Evolutionary conservation across 1,284 basidiomycete species (phyloP).

Genomic region (Ganoderma lingzhi): DNA sequence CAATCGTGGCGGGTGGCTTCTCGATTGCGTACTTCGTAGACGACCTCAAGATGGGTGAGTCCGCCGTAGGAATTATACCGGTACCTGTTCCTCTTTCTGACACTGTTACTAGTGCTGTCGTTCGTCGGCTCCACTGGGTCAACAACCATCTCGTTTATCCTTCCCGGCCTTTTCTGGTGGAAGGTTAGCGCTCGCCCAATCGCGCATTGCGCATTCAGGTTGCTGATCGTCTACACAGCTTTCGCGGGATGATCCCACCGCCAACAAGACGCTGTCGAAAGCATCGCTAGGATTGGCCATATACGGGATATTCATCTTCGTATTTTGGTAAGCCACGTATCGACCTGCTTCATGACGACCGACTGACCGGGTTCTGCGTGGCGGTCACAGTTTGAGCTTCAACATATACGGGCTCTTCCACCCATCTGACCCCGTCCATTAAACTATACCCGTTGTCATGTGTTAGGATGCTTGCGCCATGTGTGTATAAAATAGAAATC

Average conservation of each 20-base stretch:
- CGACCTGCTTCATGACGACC: constrained; percentile 14
- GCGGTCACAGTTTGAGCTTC: constrained; percentile 66
- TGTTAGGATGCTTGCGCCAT: background rate
- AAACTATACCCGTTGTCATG: constrained; percentile 13
- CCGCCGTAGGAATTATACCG: background rate
- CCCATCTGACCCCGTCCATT: constrained; percentile 33
- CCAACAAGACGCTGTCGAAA: constrained; percentile 63
- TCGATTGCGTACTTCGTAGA: constrained; percentile 85
- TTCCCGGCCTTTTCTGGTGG: constrained; percentile 90
- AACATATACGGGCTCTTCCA: constrained; percentile 74
- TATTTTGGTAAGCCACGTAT: constrained; percentile 79
- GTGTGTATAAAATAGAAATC: constrained; percentile 10
- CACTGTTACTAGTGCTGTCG: constrained; percentile 73
- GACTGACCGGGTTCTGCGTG: constrained; percentile 11
- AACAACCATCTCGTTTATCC: constrained; percentile 97
- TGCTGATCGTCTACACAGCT: constrained; percentile 53
- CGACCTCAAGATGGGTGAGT: constrained; percentile 83
- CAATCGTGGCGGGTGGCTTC: constrained; percentile 77
- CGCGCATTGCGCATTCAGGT: constrained; percentile 1
- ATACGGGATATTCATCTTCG: constrained; percentile 86
- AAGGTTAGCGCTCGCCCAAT: constrained; percentile 55
- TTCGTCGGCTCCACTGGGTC: constrained; percentile 98
- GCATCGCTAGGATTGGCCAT: constrained; percentile 73
- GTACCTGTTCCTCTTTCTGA: constrained; percentile 5
- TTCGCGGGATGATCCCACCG: constrained; percentile 71